Conservation (phyloP, 441 rosid species). For the Adansonia rubrostipa region DNA sequence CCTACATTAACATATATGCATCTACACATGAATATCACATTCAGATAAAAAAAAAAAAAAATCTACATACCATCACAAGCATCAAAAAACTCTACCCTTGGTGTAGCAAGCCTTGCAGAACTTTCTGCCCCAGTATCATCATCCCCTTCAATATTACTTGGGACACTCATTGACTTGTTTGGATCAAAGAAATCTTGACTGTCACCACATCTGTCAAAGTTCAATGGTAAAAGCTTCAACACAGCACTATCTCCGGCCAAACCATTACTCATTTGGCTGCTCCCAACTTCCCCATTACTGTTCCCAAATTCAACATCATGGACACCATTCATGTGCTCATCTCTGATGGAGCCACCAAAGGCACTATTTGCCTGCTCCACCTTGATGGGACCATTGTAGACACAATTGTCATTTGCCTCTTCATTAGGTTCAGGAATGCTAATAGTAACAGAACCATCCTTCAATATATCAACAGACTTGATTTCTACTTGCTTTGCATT, state of each 20-base stretch:
- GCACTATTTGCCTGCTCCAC: conserved; percentile 30
- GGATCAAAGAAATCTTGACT: conserved; percentile 79
- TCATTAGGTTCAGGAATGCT: conserved; percentile 30
- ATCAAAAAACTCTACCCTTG: conserved; percentile 78
- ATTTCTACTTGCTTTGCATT: conserved; percentile 31
- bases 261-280: conserved; percentile 31
- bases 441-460: conserved; percentile 37
- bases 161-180: conserved; percentile 65
- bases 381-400: conserved; percentile 12
- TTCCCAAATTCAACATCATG: conserved; percentile 34
- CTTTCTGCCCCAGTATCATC: conserved; percentile 54
- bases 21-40: not conserved
- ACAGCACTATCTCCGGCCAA: conserved; percentile 37
- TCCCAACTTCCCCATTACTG: conserved; percentile 36
- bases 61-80: conserved; percentile 82
- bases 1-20: not conserved
- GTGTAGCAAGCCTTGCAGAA: conserved; percentile 49
- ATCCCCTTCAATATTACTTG: conserved; percentile 71
- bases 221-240: conserved; percentile 34
- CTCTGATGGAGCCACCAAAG: conserved; percentile 35
- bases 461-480: conserved; percentile 28
- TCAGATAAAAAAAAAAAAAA: not conserved
- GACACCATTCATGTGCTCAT: conserved; percentile 36
- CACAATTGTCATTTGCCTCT: conserved; percentile 32
- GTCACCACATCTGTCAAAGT: conserved; percentile 56